These are phyloP conservation scores for Taphrina pruni DNA, from an alignment of 1,139 yeast species.

Conservation along the genomic window DNA sequence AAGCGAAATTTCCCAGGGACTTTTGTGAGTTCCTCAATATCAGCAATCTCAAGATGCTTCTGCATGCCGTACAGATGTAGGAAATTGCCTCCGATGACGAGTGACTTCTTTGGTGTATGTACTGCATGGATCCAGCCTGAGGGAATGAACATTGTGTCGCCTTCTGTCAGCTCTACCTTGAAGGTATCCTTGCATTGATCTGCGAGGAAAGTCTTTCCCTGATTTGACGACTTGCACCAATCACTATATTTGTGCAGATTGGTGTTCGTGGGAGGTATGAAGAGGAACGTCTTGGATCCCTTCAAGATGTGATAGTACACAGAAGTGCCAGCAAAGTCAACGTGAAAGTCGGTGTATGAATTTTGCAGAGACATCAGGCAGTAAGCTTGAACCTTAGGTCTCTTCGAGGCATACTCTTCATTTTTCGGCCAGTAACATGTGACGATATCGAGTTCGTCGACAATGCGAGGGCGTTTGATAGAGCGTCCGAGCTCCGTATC, in stretches of 20 bases:
- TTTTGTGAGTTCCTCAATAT: constrained; percentile 68
- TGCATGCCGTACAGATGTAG: constrained; percentile 67
- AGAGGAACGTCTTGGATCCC: constrained; percentile 74
- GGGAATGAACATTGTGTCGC: constrained; percentile 82
- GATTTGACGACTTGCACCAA: constrained; percentile 76
- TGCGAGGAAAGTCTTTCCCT: constrained; percentile 71
- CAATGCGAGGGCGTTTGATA: constrained; percentile 69
- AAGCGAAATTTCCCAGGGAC: constrained; percentile 80
- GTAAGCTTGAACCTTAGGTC: constrained; percentile 63
- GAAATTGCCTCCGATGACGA: constrained; percentile 88
- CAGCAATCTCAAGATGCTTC: constrained; percentile 66
- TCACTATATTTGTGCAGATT: constrained; percentile 67
- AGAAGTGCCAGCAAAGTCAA: constrained; percentile 91
- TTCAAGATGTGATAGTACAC: constrained; percentile 82
- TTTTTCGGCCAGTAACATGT: constrained; percentile 65
- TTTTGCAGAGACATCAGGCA: constrained; percentile 81
- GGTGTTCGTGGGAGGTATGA: constrained; percentile 74
- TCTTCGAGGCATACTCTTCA: constrained; percentile 49
- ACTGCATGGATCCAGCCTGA: constrained; percentile 96
- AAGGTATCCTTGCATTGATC: constrained; percentile 60
- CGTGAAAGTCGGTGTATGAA: constrained; percentile 86
- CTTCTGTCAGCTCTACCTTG: constrained; percentile 66
- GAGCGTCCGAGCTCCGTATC: constrained; percentile 60
- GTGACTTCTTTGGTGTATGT: constrained; percentile 76
- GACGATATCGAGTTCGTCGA: constrained; percentile 70